Evolutionary conservation across 495 filamentous ascomycete species (phyloP), one percentile per base, ranked within the genome.

Genomic region (Podospora fimiseda): DNA sequence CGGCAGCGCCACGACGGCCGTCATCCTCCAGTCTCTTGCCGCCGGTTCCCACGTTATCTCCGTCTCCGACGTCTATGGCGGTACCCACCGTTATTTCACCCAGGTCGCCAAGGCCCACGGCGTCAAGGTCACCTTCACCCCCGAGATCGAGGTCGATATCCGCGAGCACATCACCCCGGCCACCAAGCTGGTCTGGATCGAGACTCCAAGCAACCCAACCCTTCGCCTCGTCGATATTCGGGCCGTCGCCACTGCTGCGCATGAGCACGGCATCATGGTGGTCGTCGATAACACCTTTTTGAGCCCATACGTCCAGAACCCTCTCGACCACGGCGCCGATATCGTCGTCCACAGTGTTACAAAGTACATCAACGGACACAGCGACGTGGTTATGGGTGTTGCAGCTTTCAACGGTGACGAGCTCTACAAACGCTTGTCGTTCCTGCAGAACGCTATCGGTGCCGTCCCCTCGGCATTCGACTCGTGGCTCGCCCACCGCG

Each of bases 231-330:
- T 96, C 38, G 91, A 97, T 69, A 97, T 99, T 60, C 76, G 85
- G 48, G 82, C 85, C 23, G 88, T 97, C 2, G 86, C 86, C 14
- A 80, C 80, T 13, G 76, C 84, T 27, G 93, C 93, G 2, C 94
- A 97, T 66, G 73, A 86, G 54, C 86, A 89, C 66, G 90, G 90
- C 44, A 89, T 99, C 53, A 72, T 88, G 59, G 93, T 99, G 9
- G 94, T 99, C 4, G 93, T 99, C 2, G 93, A 99, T 72, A 99
- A 99, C 75, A 99, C 93, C 2, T 99, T 99, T 75, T 73, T 99
- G 61, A 88, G 83, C 55, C 93, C 93, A 21, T 99, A 97, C 65
- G 78, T 97, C 20, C 93, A 99, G 70, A 97, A 96, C 68, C 93
- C 93, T 1, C 78, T 99, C 21, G 82, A 90, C 60, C 89, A 94